These are phyloP conservation scores for Suillus occidentalis DNA, from an alignment of 768 basidiomycete species.

Conservation along the genomic window DNA sequence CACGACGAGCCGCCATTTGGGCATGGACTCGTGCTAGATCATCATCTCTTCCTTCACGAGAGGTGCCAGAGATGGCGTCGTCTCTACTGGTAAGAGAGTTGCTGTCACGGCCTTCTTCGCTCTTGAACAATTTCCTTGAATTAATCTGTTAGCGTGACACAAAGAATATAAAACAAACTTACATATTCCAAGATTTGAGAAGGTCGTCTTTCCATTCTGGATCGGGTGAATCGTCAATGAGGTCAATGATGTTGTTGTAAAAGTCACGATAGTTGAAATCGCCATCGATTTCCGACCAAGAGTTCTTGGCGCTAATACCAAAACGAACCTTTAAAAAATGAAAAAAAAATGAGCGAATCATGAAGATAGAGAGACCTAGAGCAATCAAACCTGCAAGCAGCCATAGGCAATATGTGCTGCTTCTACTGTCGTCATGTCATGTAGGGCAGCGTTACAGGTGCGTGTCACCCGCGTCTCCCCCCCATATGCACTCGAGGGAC, in stretches of 20 bases:
- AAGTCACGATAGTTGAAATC: neutral
- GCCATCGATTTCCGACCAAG: conserved; percentile 5
- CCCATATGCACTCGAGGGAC: too few relatives aligned
- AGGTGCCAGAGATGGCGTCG: too few relatives aligned
- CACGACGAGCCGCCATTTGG: too few relatives aligned
- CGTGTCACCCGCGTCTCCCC: neutral
- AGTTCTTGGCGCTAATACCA: neutral
- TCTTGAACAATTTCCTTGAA: neutral
- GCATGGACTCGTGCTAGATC: too few relatives aligned
- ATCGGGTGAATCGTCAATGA: conserved; percentile 3
- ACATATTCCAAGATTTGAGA: conserved; percentile 5
- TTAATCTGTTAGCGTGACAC: neutral
- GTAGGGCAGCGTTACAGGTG: conserved; percentile 10
- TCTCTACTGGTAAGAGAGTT: neutral
- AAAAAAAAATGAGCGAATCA: too few relatives aligned
- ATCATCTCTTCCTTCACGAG: too few relatives aligned
- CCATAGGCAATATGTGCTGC: neutral
- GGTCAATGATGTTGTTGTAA: conserved; percentile 1
- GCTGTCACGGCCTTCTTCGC: neutral
- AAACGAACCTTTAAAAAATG: too few relatives aligned
- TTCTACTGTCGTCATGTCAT: conserved; percentile 11
- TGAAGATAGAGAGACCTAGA: too few relatives aligned
- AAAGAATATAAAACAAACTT: neutral
- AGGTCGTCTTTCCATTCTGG: neutral
- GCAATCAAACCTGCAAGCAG: conserved; percentile 8